Evolutionary conservation across 2,329 filamentous ascomycete species (phyloP).

Genomic region (Aureobasidium sp.): DNA sequence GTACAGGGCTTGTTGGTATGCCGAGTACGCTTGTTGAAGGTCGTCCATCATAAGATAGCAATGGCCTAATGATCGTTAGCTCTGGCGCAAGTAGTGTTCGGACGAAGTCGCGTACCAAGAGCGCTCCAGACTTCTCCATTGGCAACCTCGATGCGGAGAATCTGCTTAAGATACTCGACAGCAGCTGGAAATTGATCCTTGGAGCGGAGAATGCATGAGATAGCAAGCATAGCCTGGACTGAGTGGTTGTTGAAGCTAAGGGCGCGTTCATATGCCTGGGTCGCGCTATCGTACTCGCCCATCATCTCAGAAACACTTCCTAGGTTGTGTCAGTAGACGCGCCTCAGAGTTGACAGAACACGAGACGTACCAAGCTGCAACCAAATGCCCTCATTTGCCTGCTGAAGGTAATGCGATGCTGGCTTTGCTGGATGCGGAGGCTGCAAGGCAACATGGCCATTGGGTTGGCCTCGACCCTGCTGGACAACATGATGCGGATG

Average conservation of each 20-base stretch:
- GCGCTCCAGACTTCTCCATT: conserved; percentile 98
- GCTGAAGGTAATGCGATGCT: conserved; percentile 66
- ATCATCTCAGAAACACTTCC: conserved; percentile 81
- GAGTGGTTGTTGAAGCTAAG: conserved; percentile 83
- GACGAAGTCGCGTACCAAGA: conserved; percentile 54
- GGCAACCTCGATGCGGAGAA: conserved; percentile 77
- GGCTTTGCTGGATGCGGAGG: conserved; percentile 49
- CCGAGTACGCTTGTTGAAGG: conserved; percentile 89
- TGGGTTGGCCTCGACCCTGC: conserved; percentile 51
- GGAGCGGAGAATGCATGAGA: conserved; percentile 82
- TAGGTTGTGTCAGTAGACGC: conserved; percentile 33
- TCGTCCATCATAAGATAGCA: conserved; percentile 99
- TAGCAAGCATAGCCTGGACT: conserved; percentile 85
- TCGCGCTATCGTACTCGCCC: conserved; percentile 81
- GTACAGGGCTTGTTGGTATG: conserved; percentile 91
- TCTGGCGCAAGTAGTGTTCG: background rate
- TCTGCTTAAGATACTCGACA: conserved; percentile 84
- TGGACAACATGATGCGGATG: conserved; percentile 59
- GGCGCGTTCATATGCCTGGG: conserved; percentile 84
- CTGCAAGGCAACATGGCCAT: conserved; percentile 34
- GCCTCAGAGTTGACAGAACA: background rate
- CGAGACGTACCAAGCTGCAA: conserved; percentile 72
- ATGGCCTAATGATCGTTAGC: conserved; percentile 56
- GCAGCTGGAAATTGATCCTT: conserved; percentile 92
- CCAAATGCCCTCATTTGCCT: conserved; percentile 84